Evolutionary conservation across 2,329 filamentous ascomycete genomes (phyloP).

Genomic region (Colletotrichum phormii): DNA sequence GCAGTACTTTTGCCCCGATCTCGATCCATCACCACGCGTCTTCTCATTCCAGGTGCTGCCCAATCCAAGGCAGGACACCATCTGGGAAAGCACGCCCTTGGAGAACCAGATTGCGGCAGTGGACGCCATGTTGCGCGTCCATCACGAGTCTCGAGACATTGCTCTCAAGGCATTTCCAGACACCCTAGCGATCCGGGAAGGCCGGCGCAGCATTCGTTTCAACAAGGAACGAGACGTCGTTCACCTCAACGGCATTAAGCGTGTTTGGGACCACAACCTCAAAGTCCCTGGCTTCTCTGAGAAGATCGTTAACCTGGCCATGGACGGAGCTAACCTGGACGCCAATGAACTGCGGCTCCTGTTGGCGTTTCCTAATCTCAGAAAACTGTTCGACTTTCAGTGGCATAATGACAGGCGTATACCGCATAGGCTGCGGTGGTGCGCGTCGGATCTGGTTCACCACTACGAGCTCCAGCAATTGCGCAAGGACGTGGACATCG

Average conservation of each 20-base stretch:
- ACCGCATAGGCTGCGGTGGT: slow-evolving; percentile 45
- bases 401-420: slow-evolving; percentile 26
- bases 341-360: slow-evolving; percentile 4
- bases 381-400: slow-evolving; percentile 42
- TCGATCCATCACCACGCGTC: slow-evolving; percentile 42
- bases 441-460: slow-evolving; percentile 44
- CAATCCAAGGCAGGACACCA: slow-evolving; percentile 11
- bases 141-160: slow-evolving; percentile 50
- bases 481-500: slow-evolving; percentile 40
- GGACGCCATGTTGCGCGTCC: slow-evolving; percentile 47
- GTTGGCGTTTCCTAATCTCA: slow-evolving; percentile 41
- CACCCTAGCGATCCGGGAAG: slow-evolving; percentile 43
- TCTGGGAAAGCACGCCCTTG: slow-evolving; percentile 35
- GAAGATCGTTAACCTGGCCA: slow-evolving; percentile 44
- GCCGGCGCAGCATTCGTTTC: slow-evolving; percentile 44
- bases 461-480: slow-evolving; percentile 43
- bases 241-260: slow-evolving; percentile 12
- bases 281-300: slow-evolving; percentile 44
- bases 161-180: slow-evolving; percentile 48
- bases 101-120: slow-evolving; percentile 28
- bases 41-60: slow-evolving; percentile 42
- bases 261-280: slow-evolving; percentile 21
- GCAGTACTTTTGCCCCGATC: slow-evolving; percentile 47
- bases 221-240: slow-evolving; percentile 47
- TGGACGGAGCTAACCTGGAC: slow-evolving; percentile 26